Evolutionary conservation across 75 land plant species (phyloP).

Genomic region (Selaginella moellendorffii): DNA sequence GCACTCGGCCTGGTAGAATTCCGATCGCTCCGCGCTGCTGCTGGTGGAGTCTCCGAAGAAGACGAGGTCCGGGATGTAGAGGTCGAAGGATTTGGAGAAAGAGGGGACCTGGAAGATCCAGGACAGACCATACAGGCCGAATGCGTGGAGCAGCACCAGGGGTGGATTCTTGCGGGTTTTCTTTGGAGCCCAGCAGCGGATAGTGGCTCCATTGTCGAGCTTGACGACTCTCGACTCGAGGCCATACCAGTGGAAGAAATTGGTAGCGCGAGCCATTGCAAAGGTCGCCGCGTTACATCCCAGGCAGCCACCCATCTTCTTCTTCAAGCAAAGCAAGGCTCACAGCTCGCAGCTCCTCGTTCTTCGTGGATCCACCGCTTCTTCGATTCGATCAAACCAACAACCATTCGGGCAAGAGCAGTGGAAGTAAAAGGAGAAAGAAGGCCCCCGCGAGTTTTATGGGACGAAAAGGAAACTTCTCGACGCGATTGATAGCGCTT

Average conservation of each 20-base stretch:
- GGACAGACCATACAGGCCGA: constrained; percentile 10
- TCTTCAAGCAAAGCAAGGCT: too few relatives aligned
- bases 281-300: background rate
- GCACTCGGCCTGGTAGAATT: constrained; percentile 21
- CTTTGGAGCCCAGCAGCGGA: constrained; percentile 13
- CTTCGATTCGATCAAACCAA: background rate
- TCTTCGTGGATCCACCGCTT: too few relatives aligned
- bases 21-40: background rate
- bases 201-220: background rate
- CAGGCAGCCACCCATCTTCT: background rate
- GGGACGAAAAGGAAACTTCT: too few relatives aligned
- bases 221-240: background rate
- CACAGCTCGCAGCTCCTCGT: too few relatives aligned
- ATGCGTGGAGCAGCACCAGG: constrained; percentile 16
- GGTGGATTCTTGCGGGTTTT: background rate
- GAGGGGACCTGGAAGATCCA: constrained; percentile 14
- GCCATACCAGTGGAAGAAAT: constrained; percentile 3
- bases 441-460: too few relatives aligned
- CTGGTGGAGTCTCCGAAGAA: constrained; percentile 22
- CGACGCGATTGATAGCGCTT: too few relatives aligned
- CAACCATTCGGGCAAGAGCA: background rate
- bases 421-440: background rate
- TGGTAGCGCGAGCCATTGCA: background rate
- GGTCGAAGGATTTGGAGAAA: background rate
- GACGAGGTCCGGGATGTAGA: constrained; percentile 22